Evolutionary conservation across 2,329 filamentous ascomycete species (phyloP).

Genomic region (Alternaria ethzedia): DNA sequence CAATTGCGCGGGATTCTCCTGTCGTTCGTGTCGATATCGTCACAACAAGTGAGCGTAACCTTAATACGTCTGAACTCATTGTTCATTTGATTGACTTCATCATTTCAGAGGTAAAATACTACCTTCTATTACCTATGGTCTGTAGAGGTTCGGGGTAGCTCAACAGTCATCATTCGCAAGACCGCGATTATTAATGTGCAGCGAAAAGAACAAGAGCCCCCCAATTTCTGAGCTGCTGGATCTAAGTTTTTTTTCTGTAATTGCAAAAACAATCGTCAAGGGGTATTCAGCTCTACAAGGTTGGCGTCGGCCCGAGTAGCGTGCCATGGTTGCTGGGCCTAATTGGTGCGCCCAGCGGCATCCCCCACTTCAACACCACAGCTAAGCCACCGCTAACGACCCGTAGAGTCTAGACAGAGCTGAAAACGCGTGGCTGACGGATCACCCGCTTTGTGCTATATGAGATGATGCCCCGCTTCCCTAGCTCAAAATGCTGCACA

Average conservation of each 20-base stretch:
- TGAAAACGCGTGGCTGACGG: conserved; percentile 2
- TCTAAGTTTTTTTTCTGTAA: neutral
- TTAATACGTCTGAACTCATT: neutral
- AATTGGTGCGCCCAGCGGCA: conserved; percentile 12
- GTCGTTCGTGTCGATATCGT: neutral
- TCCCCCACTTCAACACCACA: conserved; percentile 20
- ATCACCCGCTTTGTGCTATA: neutral
- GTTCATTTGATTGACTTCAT: neutral
- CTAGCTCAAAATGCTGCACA: neutral
- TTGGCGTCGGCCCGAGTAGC: conserved; percentile 6
- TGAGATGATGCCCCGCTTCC: neutral
- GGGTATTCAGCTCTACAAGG: neutral
- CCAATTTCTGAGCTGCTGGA: neutral
- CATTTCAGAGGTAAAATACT: neutral
- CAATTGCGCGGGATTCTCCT: neutral
- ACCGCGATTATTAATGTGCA: neutral
- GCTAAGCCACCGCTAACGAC: conserved; percentile 15
- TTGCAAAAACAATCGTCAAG: neutral
- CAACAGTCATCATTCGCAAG: neutral
- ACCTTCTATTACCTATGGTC: neutral
- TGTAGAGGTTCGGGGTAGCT: neutral
- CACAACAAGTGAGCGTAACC: neutral
- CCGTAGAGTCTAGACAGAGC: conserved; percentile 10
- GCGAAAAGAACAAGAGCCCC: neutral
- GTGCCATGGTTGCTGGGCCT: conserved; percentile 5